Percentiles rank a stretch among this genome's conserved stretches.
These are phyloP conservation scores for Colletotrichum sp. DNA, from an alignment of 2,329 filamentous ascomycete species.

Conservation along the genomic window DNA sequence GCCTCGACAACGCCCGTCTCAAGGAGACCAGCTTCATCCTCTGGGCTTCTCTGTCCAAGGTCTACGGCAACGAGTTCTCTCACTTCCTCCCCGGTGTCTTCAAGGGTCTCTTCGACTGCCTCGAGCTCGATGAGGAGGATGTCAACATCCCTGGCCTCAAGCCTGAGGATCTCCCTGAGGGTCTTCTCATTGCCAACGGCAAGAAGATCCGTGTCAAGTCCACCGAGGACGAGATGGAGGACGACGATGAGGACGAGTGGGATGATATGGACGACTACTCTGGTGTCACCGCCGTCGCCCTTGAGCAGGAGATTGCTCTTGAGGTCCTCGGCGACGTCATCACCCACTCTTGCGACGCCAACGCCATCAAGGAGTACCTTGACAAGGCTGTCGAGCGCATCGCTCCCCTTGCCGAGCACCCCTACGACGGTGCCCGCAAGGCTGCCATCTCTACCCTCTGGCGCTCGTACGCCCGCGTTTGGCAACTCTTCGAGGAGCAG, in stretches of 20 bases:
- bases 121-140: constrained; percentile 90
- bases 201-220: constrained; percentile 83
- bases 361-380: constrained; percentile 78
- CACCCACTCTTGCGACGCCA: constrained; percentile 80
- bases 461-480: constrained; percentile 91
- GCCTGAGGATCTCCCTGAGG: constrained; percentile 46
- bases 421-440: constrained; percentile 93
- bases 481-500: constrained; percentile 82
- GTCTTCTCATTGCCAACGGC: constrained; percentile 78
- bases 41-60: constrained; percentile 93
- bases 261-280: constrained; percentile 85
- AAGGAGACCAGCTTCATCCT: constrained; percentile 97
- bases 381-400: constrained; percentile 87
- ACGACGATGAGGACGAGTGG: constrained; percentile 77
- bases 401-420: constrained; percentile 82
- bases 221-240: constrained; percentile 58
- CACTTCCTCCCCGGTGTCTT: constrained; percentile 81
- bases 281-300: constrained; percentile 85
- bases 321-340: constrained; percentile 95
- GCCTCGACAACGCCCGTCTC: constrained; percentile 86
- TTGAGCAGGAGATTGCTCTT: constrained; percentile 97
- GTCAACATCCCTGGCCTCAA: constrained; percentile 79
- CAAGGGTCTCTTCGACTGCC: constrained; percentile 80
- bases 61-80: constrained; percentile 85
- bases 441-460: constrained; percentile 90